Conservation (phyloP, 148 eudicot genomes). For the Pharnaceum exiguum region DNA sequence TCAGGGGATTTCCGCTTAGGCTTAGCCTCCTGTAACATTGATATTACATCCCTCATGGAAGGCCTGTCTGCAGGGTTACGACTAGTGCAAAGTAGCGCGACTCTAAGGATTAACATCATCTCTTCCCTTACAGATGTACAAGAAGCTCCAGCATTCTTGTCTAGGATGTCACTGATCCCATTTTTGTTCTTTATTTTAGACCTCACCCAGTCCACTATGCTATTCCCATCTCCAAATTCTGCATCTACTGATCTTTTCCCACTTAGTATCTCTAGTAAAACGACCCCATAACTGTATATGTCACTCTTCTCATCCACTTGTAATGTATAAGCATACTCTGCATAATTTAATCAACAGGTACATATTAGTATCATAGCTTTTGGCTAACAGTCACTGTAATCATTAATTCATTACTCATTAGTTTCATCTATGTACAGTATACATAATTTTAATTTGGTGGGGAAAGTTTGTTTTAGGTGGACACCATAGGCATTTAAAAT, state of each 20-base stretch:
- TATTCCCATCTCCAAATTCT: conserved; percentile 85
- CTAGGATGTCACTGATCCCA: conserved; percentile 52
- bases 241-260: conserved; percentile 74
- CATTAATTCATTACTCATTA: neutral
- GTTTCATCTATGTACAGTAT: neutral
- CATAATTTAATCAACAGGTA: neutral
- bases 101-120: conserved; percentile 64
- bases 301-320: conserved; percentile 98
- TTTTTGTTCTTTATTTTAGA: conserved; percentile 54
- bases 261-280: conserved; percentile 64
- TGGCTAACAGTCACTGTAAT: neutral
- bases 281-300: conserved; percentile 88
- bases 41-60: conserved; percentile 91
- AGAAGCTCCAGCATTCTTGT: conserved; percentile 74
- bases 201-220: conserved; percentile 87
- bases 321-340: conserved; percentile 89
- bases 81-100: conserved; percentile 88
- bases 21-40: conserved; percentile 90
- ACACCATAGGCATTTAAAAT: neutral
- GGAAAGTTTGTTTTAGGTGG: neutral
- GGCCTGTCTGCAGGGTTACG: conserved; percentile 81
- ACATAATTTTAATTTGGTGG: conserved; percentile 9
- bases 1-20: conserved; percentile 67
- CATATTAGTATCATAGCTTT: neutral
- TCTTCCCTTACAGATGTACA: conserved; percentile 74